These are phyloP conservation scores for Cryptosporidium andersoni DNA, from an alignment of 169 alveolate species.

Conservation along the genomic window DNA sequence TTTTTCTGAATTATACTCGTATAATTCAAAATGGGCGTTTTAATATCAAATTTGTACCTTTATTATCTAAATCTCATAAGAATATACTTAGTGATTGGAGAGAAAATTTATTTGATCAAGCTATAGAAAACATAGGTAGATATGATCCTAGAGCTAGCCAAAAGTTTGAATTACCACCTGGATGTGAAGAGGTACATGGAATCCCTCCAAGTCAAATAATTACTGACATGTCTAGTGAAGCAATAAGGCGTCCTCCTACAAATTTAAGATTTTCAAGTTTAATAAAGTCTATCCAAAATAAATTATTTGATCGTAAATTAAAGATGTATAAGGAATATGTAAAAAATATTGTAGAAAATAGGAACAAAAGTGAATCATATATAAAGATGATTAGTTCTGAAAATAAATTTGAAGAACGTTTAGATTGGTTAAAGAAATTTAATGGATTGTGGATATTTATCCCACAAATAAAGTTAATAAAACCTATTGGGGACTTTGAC, in stretches of 20 bases:
- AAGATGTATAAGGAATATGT: slow-evolving; percentile 59
- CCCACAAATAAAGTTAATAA: background rate
- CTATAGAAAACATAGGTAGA: slow-evolving; percentile 49
- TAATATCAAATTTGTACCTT: background rate
- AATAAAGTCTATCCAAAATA: slow-evolving; percentile 18
- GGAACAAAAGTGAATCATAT: slow-evolving; percentile 42
- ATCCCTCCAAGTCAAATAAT: slow-evolving; percentile 61
- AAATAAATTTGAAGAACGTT: slow-evolving; percentile 41
- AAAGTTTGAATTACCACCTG: slow-evolving; percentile 8
- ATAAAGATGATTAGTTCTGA: slow-evolving; percentile 54
- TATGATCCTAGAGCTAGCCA: slow-evolving; percentile 67
- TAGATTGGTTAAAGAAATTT: slow-evolving; percentile 59
- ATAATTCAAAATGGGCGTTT: background rate
- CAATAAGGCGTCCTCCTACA: slow-evolving; percentile 39
- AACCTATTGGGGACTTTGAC: background rate
- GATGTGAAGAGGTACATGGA: slow-evolving; percentile 31
- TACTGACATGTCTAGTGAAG: slow-evolving; percentile 67
- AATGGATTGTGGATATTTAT: slow-evolving; percentile 52
- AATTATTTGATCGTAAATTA: slow-evolving; percentile 10
- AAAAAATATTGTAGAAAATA: slow-evolving; percentile 13
- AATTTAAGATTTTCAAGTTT: slow-evolving; percentile 15
- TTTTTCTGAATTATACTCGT: slow-evolving; percentile 27
- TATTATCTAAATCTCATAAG: background rate
- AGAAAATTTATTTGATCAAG: slow-evolving; percentile 63
- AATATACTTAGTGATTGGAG: slow-evolving; percentile 59